Evolutionary conservation across 805 yeast species (phyloP).

Genomic region (Candida awuae): DNA sequence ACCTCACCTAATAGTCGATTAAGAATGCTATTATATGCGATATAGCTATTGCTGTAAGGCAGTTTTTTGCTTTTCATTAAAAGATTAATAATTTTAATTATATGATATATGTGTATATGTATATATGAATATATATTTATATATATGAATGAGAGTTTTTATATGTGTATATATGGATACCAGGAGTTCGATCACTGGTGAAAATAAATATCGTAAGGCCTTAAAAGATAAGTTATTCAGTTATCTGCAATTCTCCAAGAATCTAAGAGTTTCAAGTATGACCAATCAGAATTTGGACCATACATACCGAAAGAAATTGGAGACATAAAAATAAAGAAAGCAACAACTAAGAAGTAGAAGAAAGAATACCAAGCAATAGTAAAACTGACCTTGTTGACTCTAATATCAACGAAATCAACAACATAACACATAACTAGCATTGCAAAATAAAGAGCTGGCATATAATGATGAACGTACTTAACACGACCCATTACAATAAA

Average conservation of each 20-base stretch:
- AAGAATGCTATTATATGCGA: too few species aligned
- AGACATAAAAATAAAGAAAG: constrained; percentile 50
- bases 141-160: not conserved
- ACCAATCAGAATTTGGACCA: constrained; percentile 41
- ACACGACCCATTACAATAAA: constrained; percentile 93
- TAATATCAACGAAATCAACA: constrained; percentile 34
- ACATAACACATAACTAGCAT: constrained; percentile 64
- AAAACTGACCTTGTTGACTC: constrained; percentile 18
- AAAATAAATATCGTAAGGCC: not conserved
- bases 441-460: constrained; percentile 93
- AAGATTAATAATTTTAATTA: too few species aligned
- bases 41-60: too few species aligned
- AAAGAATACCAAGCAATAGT: constrained; percentile 33
- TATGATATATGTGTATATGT: too few species aligned
- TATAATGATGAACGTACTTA: constrained; percentile 91
- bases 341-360: constrained; percentile 45
- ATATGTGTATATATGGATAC: not conserved
- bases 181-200: too few species aligned
- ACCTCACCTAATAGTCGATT: too few species aligned
- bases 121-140: not conserved
- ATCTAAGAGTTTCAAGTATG: constrained; percentile 44
- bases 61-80: too few species aligned
- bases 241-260: constrained; percentile 40
- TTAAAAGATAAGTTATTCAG: not conserved
- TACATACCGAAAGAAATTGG: constrained; percentile 80